phyloP scores from a whole-genome alignment of 805 yeast species.

The Myxozyma geophila region DNA sequence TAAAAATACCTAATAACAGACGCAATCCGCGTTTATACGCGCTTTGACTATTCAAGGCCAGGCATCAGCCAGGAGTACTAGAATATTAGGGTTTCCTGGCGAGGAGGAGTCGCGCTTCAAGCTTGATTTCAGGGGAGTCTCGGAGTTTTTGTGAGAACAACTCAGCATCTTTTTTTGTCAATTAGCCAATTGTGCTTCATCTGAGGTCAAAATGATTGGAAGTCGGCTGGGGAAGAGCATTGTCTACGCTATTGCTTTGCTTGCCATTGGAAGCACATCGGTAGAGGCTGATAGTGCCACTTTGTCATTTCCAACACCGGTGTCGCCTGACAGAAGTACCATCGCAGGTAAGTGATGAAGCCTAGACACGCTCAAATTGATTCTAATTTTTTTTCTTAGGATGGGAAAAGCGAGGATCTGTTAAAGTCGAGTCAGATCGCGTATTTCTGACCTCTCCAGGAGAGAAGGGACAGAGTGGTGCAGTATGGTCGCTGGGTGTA shows the following conservation, averaged over 20 bases:
- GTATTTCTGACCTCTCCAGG: conserved; percentile 38
- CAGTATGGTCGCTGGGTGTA: conserved; percentile 45
- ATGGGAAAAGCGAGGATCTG: conserved; percentile 39
- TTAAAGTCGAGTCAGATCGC: conserved; percentile 34
- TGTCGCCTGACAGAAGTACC: conserved; percentile 26
- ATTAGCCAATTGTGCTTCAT: no score
- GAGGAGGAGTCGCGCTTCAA: background rate
- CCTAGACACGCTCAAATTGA: background rate
- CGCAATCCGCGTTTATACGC: background rate
- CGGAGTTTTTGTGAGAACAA: background rate
- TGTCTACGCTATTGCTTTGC: conserved; percentile 1
- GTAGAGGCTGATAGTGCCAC: conserved; percentile 6
- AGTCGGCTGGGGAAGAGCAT: background rate
- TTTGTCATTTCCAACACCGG: conserved; percentile 26
- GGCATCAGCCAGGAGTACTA: background rate
- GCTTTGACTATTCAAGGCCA: background rate
- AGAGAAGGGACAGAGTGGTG: conserved; percentile 40
- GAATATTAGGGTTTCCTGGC: background rate
- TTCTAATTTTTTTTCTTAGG: conserved; percentile 14
- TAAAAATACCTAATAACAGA: background rate
- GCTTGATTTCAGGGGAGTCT: background rate
- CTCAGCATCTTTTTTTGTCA: no score
- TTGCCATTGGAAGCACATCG: conserved; percentile 1
- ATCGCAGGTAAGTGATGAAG: conserved; percentile 21
- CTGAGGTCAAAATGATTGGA: conserved; percentile 3